These are phyloP conservation scores for Trypanosoma mega DNA, from an alignment of 208 protist species.

Conservation along the genomic window DNA sequence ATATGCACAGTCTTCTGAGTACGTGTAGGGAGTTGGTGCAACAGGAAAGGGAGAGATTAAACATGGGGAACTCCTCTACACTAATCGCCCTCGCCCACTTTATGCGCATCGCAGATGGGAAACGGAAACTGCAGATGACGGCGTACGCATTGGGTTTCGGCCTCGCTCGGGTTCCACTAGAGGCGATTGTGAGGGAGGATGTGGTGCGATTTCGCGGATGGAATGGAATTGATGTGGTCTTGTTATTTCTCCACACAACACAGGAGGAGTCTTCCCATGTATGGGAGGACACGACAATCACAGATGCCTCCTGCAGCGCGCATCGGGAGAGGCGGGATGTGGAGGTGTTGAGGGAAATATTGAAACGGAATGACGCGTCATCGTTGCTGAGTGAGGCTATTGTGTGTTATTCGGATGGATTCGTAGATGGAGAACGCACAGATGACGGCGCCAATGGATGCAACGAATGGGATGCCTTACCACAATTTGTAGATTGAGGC, in stretches of 20 bases:
- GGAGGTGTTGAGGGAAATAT: too few relatives aligned
- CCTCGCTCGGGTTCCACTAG: constrained; percentile 39
- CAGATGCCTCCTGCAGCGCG: too few relatives aligned
- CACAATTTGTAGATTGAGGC: too few relatives aligned
- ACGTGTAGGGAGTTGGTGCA: constrained; percentile 35
- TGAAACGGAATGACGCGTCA: too few relatives aligned
- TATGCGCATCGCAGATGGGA: constrained; percentile 58
- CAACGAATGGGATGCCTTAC: too few relatives aligned
- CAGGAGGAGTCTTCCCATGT: background rate
- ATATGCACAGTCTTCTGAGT: constrained; percentile 41
- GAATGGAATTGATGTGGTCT: constrained; percentile 43
- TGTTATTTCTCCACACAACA: constrained; percentile 25
- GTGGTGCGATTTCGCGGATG: constrained; percentile 32
- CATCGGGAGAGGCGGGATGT: too few relatives aligned
- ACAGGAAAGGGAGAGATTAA: background rate
- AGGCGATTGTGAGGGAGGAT: constrained; percentile 25
- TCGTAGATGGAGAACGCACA: background rate
- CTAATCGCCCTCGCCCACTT: constrained; percentile 51
- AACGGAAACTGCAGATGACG: constrained; percentile 25
- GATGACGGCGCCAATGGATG: background rate
- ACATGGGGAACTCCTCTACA: background rate
- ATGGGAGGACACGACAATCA: background rate
- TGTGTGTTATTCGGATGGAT: constrained; percentile 8
- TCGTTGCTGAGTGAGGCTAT: constrained; percentile 11
- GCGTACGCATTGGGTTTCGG: constrained; percentile 36